Evolutionary conservation across 306 rosid genomes (phyloP), one percentile per base, ranked within the genome.

Genomic region (Erythrophleum fordii): DNA sequence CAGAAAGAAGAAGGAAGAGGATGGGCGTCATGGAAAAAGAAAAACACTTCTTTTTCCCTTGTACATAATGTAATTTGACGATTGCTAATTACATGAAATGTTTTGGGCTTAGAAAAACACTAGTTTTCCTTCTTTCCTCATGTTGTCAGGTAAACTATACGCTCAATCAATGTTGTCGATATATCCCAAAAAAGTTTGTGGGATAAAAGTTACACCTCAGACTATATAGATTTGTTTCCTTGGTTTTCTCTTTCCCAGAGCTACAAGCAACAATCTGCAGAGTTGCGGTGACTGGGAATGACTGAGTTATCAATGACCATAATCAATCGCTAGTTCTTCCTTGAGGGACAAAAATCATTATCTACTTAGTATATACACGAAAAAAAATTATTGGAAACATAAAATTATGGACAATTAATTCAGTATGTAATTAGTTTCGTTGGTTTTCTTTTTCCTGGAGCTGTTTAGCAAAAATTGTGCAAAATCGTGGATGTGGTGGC

Each of bases 1-100:
- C 37, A 72, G 35, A 51, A 42, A 34, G 6, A 41, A 37, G 7
- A 34, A 34, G 18, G 25, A 39, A 31, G 13, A 70, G 22, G 31
- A 41, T 72, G 42, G 25, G 28, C 20, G 68, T 61, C 6, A 81
- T 56, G 22, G 39, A 8, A 71, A 29, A 61, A 8, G 39, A 8
- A 71, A 29, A 61, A 8, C 14, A 10, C 39, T 78, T 41, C 4
- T 17, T 51, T 41, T 14, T 13, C 25, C 25, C 5, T 17, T 77
- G 88, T 85, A 77, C 75, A 77, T 76, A 14, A 65, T 77, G 76
- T 72, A 76, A 22, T 72, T 76, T 72, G 80, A 48, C 52, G 37
- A 37, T 42, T 68, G 45, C 2, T 49, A 11, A n/a, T 25, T 68
- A 39, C 72, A 45, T 65, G 70, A 29, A 45, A 51, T 68, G 39